Evolutionary conservation across 257 asterid species (phyloP).

Genomic region (Leonotis leonurus): DNA sequence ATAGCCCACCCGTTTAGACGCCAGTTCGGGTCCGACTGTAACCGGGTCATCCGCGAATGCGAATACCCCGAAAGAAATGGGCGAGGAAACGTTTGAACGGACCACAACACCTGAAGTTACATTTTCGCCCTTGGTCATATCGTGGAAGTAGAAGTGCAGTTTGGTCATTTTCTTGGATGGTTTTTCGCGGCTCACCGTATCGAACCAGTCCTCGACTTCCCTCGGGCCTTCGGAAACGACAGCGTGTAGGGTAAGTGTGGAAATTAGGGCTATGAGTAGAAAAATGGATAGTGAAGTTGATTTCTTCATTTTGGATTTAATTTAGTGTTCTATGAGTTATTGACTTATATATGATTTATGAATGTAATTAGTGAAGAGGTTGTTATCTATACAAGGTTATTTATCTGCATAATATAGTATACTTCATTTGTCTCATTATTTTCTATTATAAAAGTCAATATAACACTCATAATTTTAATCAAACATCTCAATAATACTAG

Average conservation of each 20-base stretch:
- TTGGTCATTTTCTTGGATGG: conserved; percentile 7
- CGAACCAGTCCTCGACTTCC: conserved; percentile 2
- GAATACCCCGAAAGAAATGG: not conserved
- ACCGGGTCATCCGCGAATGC: conserved; percentile 1
- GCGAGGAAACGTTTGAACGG: not conserved
- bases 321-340: not conserved
- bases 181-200: not conserved
- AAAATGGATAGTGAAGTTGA: not conserved
- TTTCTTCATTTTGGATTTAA: conserved; percentile 4
- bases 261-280: not conserved
- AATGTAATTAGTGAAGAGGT: not conserved
- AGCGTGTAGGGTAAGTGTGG: not conserved
- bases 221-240: not conserved
- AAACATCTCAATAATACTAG: too few relatives aligned
- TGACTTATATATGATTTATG: not conserved
- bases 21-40: not conserved
- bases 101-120: conserved; percentile 7
- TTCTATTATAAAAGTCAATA: too few relatives aligned
- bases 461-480: too few relatives aligned
- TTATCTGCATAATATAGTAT: too few relatives aligned
- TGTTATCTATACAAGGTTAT: too few relatives aligned
- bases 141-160: conserved; percentile 20
- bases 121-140: not conserved
- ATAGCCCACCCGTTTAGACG: conserved; percentile 9
- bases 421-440: too few relatives aligned